Conservation (phyloP, 345 rosid species). For the Euclidium syriacum region DNA sequence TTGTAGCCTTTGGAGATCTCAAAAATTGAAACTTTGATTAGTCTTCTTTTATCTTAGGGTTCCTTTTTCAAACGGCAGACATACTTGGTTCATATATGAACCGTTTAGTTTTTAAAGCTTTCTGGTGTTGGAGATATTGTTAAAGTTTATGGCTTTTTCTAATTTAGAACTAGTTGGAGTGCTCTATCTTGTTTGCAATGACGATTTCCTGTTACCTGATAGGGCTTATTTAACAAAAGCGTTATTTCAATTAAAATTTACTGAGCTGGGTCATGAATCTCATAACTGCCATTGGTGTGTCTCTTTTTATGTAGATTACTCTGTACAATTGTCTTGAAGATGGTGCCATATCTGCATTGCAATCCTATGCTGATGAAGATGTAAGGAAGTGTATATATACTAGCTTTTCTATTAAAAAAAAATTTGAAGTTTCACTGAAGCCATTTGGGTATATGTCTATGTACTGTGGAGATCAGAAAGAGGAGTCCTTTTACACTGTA, state of each 20-base stretch:
- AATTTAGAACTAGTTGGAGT: not conserved
- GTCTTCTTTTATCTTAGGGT: not conserved
- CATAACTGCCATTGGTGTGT: conserved; percentile 5
- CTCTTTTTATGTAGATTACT: conserved; percentile 53
- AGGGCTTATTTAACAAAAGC: not conserved
- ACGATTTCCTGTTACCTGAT: not conserved
- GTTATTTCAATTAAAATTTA: not conserved
- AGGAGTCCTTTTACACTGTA: conserved; percentile 88
- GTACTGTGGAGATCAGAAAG: conserved; percentile 80
- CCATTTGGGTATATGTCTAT: conserved; percentile 37
- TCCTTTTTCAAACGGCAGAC: not conserved
- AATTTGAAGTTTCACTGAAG: conserved; percentile 17
- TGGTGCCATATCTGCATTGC: conserved; percentile 76
- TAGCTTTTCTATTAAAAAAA: conserved; percentile 8
- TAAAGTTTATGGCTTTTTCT: conserved; percentile 7
- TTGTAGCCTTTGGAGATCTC: conserved; percentile 2
- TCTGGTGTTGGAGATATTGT: not conserved
- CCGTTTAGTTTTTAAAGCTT: not conserved
- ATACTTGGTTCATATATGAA: not conserved
- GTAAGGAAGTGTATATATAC: conserved; percentile 38
- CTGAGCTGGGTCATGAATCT: conserved; percentile 4
- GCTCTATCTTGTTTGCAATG: conserved; percentile 1
- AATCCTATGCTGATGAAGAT: conserved; percentile 89
- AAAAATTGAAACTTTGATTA: conserved; percentile 13
- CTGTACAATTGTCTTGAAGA: conserved; percentile 92